Percentiles rank a stretch among this genome's conserved stretches.
Conservation (phyloP, 2,329 filamentous ascomycete genomes). For the Phialophora chinensis region DNA sequence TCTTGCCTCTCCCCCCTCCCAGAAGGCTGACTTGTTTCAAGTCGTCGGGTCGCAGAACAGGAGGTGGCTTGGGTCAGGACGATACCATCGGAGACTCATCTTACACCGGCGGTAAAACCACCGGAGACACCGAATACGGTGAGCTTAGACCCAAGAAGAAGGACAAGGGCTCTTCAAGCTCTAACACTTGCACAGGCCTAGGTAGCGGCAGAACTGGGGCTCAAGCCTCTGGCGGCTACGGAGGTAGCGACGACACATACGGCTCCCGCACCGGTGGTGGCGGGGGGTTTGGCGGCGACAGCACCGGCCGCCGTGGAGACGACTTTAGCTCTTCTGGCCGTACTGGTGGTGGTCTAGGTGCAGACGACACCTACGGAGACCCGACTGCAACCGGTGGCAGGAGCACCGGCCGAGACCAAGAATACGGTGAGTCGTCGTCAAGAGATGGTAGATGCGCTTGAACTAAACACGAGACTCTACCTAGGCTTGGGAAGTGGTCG, state of each 20-base stretch:
- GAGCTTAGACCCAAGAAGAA: background rate
- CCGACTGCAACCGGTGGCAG: constrained; percentile 20
- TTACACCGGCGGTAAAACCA: constrained; percentile 26
- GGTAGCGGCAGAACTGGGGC: constrained; percentile 22
- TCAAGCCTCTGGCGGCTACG: constrained; percentile 23
- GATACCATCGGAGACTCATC: constrained; percentile 30
- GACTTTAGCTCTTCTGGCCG: constrained; percentile 6
- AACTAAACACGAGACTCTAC: background rate
- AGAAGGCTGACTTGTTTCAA: background rate
- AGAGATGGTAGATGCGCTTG: background rate
- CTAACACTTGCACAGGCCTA: background rate
- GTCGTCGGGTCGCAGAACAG: constrained; percentile 23
- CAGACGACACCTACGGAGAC: constrained; percentile 23
- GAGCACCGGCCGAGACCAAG: constrained; percentile 23
- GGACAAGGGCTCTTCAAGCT: background rate
- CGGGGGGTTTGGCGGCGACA: constrained; percentile 29
- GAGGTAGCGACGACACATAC: constrained; percentile 32
- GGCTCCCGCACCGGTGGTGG: constrained; percentile 27
- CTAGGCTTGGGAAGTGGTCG: constrained; percentile 21
- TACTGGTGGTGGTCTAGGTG: constrained; percentile 23
- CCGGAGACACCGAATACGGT: constrained; percentile 20
- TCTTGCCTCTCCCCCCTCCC: background rate
- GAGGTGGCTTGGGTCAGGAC: constrained; percentile 34
- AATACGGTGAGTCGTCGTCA: constrained; percentile 13
- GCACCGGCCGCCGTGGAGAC: constrained; percentile 20